Base-by-base conservation (phyloP, 2,329 filamentous ascomycete genomes). In the Aureobasidium sp. region DNA sequence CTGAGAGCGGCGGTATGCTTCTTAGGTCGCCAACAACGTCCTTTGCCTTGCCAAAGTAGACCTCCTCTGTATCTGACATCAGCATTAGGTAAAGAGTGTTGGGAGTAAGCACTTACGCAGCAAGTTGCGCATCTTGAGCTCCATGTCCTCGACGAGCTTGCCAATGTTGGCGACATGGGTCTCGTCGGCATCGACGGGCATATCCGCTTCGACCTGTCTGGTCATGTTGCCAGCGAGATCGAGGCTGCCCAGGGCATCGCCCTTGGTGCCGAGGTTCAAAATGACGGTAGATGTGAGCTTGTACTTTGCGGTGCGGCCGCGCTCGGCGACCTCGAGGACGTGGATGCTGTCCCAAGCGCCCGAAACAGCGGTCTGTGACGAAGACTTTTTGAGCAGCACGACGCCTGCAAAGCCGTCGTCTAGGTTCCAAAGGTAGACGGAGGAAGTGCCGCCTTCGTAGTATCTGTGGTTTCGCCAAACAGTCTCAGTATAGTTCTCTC, bases 1-100 rank as follows among this genome's bases (percentile, higher is more conserved):
- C 91, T 67, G 90, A 95, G 74, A 97, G 78, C 65, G 88, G 87
- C 57, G 86, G 86, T 66, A 96, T 83, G 76, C 92, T 97, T 74
- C 94, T 84, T 76, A 99, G 78, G 75, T 99, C 93, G 61, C 93
- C 94, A 3, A 99, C 93, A 3, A 99, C 91, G 76, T 99, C 94
- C 83, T 96, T 97, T 61, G 94, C 93, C 82, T 99, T 99, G 73
- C 94, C 94, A 77, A 99, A 99, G 79, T 99, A 99, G 55, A 99
- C 94, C 78, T 99, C 94, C 81, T 99, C 80, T 82, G 68, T 34
- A 29, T 51, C 47, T 61, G n/a, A n/a, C 0, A n/a, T 45, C 20
- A 27, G 20, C 55, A 14, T 27, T n/a, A 12, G 27, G 8, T 29
- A 25, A 48, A 15, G 27, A 48, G 25, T 9, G 15, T 48, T 34